A percentile compares a stretch with the other conserved stretches of the same genome.
These are phyloP conservation scores for Trichaptum fuscoviolaceum DNA, from an alignment of 768 basidiomycete species.

Conservation along the genomic window DNA sequence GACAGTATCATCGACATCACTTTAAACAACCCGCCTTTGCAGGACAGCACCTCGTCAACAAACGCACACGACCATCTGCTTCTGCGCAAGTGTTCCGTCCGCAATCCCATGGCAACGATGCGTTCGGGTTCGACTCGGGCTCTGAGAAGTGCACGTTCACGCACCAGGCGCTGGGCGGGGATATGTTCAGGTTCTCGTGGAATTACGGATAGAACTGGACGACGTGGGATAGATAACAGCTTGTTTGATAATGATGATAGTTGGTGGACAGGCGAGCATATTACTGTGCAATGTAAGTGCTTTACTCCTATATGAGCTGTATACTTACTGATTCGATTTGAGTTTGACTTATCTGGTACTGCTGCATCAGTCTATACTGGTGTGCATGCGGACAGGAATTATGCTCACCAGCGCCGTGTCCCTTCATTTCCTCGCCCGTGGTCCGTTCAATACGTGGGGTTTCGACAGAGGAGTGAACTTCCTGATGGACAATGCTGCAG, in stretches of 20 bases:
- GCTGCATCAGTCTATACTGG: too few relatives aligned
- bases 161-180: conserved; percentile 82
- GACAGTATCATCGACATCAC: too few relatives aligned
- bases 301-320: too few relatives aligned
- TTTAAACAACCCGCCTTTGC: conserved; percentile 46
- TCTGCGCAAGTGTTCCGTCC: conserved; percentile 67
- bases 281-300: too few relatives aligned
- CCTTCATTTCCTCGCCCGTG: too few relatives aligned
- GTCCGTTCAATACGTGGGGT: too few relatives aligned
- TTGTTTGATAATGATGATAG: conserved; percentile 41
- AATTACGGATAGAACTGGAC: conserved; percentile 87
- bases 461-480: too few relatives aligned
- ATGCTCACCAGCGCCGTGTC: too few relatives aligned
- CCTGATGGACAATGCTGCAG: too few relatives aligned
- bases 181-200: conserved; percentile 80
- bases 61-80: conserved; percentile 75
- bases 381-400: too few relatives aligned
- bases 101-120: conserved; percentile 63
- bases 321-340: too few relatives aligned
- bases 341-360: too few relatives aligned
- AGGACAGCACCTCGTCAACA: conserved; percentile 39
- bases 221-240: conserved; percentile 64
- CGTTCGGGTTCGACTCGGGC: conserved; percentile 26
- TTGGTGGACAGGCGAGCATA: conserved; percentile 82
- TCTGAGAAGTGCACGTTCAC: conserved; percentile 69